Evolutionary conservation across 2,329 filamentous ascomycete genomes (phyloP).

Genomic region (Pestalotiopsis sp.): DNA sequence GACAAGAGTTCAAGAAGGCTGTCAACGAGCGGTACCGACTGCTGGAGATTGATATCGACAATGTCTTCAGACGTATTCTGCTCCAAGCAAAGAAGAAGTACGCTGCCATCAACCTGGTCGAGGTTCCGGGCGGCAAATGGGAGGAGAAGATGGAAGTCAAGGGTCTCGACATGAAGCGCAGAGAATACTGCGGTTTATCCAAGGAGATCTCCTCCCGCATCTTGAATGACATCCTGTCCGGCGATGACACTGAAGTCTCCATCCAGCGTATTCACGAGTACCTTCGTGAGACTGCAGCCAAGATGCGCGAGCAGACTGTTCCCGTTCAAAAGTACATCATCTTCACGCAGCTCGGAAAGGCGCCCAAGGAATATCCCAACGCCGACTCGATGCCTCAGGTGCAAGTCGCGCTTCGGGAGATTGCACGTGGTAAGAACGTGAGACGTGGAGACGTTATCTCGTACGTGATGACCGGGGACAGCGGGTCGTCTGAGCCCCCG

Average conservation of each 20-base stretch:
- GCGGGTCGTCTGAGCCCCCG: slow-evolving; percentile 66
- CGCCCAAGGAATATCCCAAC: slow-evolving; percentile 91
- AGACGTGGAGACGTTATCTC: slow-evolving; percentile 95
- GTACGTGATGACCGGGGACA: slow-evolving; percentile 86
- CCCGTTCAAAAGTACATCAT: slow-evolving; percentile 92
- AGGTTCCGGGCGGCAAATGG: slow-evolving; percentile 80
- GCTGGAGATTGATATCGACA: slow-evolving; percentile 97
- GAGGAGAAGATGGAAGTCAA: slow-evolving; percentile 97
- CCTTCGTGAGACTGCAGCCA: slow-evolving; percentile 77
- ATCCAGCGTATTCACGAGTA: slow-evolving; percentile 93
- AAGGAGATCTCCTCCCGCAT: slow-evolving; percentile 92
- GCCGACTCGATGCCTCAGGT: slow-evolving; percentile 95
- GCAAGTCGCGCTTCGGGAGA: slow-evolving; percentile 88
- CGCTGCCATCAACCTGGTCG: slow-evolving; percentile 90
- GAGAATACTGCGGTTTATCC: slow-evolving; percentile 93
- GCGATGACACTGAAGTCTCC: slow-evolving; percentile 86
- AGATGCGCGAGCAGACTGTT: slow-evolving; percentile 81
- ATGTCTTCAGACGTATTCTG: slow-evolving; percentile 89
- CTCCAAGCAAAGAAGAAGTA: slow-evolving; percentile 99
- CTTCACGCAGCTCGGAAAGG: slow-evolving; percentile 95
- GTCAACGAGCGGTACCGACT: slow-evolving; percentile 94
- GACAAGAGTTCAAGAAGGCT: slow-evolving; percentile 89
- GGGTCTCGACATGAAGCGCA: slow-evolving; percentile 94
- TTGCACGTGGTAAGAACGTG: slow-evolving; percentile 83
- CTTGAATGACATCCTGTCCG: slow-evolving; percentile 92